Evolutionary conservation across 1,284 basidiomycete genomes (phyloP).

Genomic region (Pseudozyma pruni): DNA sequence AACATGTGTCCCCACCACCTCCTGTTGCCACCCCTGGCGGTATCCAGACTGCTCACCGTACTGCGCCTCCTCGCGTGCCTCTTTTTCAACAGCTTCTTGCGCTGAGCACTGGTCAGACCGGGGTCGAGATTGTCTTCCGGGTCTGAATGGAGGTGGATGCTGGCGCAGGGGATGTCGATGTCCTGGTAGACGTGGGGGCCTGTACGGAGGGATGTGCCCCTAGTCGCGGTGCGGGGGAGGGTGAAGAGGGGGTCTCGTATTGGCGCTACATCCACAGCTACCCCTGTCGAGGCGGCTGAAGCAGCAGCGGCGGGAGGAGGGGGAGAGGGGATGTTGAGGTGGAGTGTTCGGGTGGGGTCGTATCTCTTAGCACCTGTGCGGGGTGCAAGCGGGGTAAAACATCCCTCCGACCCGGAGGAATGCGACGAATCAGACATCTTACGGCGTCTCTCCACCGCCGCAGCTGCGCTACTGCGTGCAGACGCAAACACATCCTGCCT

Average conservation of each 20-base stretch:
- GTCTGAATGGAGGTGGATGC: slow-evolving; percentile 49
- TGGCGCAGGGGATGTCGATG: slow-evolving; percentile 54
- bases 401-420: slow-evolving; percentile 10
- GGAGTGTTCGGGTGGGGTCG: slow-evolving; percentile 15
- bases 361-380: slow-evolving; percentile 23
- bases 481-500: background rate
- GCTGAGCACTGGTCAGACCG: slow-evolving; percentile 1
- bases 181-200: slow-evolving; percentile 51
- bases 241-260: slow-evolving; percentile 6
- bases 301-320: too few relatives aligned
- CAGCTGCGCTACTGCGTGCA: background rate
- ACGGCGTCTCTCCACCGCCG: background rate
- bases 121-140: slow-evolving; percentile 47
- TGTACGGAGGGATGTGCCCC: slow-evolving; percentile 24
- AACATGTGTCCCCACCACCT: slow-evolving; percentile 31
- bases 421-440: slow-evolving; percentile 7
- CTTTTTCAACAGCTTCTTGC: slow-evolving; percentile 25
- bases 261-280: background rate
- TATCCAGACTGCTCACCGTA: background rate
- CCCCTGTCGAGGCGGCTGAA: background rate
- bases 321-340: slow-evolving; percentile 3
- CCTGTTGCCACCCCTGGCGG: slow-evolving; percentile 7
- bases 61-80: background rate
- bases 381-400: slow-evolving; percentile 19
- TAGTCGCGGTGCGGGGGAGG: background rate